These are phyloP conservation scores for Gossypium schwendimanii DNA, from an alignment of 441 rosid genomes.

Conservation along the genomic window DNA sequence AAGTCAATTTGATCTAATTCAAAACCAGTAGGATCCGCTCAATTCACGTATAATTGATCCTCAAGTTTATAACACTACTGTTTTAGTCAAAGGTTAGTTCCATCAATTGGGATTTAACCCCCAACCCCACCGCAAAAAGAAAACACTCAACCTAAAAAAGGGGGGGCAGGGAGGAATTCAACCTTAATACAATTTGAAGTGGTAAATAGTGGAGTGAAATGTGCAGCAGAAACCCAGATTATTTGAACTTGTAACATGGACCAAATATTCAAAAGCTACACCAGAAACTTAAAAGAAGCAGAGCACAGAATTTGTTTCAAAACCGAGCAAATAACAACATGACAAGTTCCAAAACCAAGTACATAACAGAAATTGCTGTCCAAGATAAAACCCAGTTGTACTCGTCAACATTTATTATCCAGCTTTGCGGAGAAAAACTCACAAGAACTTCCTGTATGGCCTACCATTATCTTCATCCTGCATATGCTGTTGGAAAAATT, in stretches of 20 bases:
- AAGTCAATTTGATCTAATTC: no score
- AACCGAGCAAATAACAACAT: neutral
- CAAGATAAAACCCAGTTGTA: neutral
- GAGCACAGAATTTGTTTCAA: neutral
- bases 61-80: neutral
- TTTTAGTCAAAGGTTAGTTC: neutral
- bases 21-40: no score
- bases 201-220: neutral
- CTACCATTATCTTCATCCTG: constrained; percentile 43
- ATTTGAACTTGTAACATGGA: neutral
- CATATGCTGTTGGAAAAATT: constrained; percentile 32
- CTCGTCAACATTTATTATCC: constrained; percentile 4
- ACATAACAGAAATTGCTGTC: neutral
- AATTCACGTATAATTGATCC: neutral
- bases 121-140: neutral
- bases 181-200: neutral
- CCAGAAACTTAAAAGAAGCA: neutral
- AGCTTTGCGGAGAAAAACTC: constrained; percentile 15
- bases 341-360: neutral
- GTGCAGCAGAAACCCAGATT: neutral
- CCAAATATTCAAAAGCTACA: neutral
- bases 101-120: neutral
- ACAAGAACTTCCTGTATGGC: constrained; percentile 58
- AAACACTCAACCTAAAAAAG: neutral
- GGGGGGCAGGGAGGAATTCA: neutral